Percentiles rank a stretch among this genome's conserved stretches.
These are phyloP conservation scores for Podila minutissima DNA, from an alignment of 192 early-diverging fungal genomes.

Conservation along the genomic window DNA sequence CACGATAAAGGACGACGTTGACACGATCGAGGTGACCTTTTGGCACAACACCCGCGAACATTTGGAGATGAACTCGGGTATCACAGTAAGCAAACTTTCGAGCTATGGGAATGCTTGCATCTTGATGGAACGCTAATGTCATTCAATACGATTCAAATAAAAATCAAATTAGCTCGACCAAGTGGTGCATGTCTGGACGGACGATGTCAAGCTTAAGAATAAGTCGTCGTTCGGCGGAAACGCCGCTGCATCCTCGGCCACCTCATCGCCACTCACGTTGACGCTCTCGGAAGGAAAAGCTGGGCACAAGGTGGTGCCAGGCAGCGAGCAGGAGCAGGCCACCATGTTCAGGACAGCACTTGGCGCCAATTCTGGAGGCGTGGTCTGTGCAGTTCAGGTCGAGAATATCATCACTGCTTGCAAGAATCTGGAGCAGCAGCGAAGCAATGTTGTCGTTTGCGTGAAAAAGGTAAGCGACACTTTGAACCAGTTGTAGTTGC, in stretches of 20 bases:
- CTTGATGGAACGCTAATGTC: background rate
- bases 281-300: conserved; percentile 27
- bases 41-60: conserved; percentile 44
- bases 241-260: background rate
- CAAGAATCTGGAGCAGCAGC: conserved; percentile 1
- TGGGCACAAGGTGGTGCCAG: conserved; percentile 32
- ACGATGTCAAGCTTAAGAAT: conserved; percentile 33
- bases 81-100: conserved; percentile 11
- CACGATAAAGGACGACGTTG: conserved; percentile 36
- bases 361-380: conserved; percentile 19
- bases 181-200: conserved; percentile 39
- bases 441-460: conserved; percentile 27
- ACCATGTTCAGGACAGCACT: conserved; percentile 22
- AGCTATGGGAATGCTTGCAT: background rate
- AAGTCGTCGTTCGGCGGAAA: background rate
- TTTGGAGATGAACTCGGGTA: conserved; percentile 13
- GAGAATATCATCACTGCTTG: conserved; percentile 7
- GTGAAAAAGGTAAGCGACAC: conserved; percentile 22
- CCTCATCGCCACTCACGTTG: conserved; percentile 22
- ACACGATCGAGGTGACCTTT: conserved; percentile 35
- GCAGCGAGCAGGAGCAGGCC: conserved; percentile 9
- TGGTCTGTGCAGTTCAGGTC: conserved; percentile 13
- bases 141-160: background rate
- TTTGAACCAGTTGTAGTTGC: background rate
- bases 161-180: conserved; percentile 28